Base-by-base conservation (phyloP, 257 asterid genomes). In the Petrea volubilis region DNA sequence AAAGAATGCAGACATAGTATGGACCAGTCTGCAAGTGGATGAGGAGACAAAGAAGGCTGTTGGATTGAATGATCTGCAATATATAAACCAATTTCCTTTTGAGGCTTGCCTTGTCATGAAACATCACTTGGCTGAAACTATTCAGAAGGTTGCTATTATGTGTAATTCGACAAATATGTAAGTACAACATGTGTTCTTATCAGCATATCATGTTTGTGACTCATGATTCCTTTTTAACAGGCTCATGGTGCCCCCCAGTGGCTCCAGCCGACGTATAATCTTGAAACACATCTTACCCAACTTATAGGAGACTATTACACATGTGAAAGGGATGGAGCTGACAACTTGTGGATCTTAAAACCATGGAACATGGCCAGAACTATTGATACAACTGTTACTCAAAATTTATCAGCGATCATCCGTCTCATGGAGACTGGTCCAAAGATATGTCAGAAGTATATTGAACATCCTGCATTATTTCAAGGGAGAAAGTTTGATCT, bases 351-450 rank as follows among this genome's bases (percentile, higher is more conserved):
- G 99, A 94, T 94, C 75, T 82, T 94, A 62, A 94, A 94, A 82
- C 99, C 98, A 68, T 94, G 99, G 99, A 94, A 94, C 88, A 94
- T 91, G 99, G 99, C 99, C 67, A 88, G 99, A 80, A 94, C 98
- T 25, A 94, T 94, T 60, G 98, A 94, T 74, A 94, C 98, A 27
- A 84, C 95, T 29, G 90, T 94, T 38, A 86, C 95, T 51, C 87
- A 88, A 70, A 88, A 79, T 78, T 81, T 94, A 77, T 78, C 95
- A 43, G 89, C 93, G 27, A 91, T 94, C 72, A 88, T 94, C 71
- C 97, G 99, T 60, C 93, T 94, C 72, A 91, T 94, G 97, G 99
- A 94, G 78, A 94, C 99, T 60, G 98, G 97, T 62, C 99, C 99
- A 27, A 94, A 94, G 85, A 85, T 94, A 70, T 88, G 96, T 73